These are phyloP conservation scores for Calonectria pseudoreteaudii DNA, from an alignment of 2,329 filamentous ascomycete species.

Conservation along the genomic window DNA sequence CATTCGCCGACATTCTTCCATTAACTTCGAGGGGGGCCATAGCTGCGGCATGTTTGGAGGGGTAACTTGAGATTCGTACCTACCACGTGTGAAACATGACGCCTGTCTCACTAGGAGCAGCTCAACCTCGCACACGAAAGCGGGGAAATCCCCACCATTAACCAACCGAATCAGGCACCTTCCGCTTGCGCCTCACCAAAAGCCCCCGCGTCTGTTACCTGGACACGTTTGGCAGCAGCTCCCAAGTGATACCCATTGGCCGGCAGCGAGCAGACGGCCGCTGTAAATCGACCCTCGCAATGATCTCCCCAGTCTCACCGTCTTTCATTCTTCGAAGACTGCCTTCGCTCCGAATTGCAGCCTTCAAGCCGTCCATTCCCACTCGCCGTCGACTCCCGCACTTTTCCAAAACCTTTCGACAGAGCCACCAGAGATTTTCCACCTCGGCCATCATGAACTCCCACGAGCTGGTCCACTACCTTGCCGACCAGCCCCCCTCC, in stretches of 20 bases:
- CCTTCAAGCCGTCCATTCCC: slow-evolving; percentile 40
- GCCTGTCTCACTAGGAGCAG: not conserved
- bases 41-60: slow-evolving; percentile 11
- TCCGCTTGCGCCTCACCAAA: slow-evolving; percentile 22
- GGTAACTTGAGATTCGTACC: slow-evolving; percentile 6
- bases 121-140: not conserved
- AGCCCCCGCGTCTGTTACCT: slow-evolving; percentile 25
- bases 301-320: slow-evolving; percentile 50
- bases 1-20: slow-evolving; percentile 13
- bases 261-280: slow-evolving; percentile 15
- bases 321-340: slow-evolving; percentile 51
- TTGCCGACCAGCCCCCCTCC: slow-evolving; percentile 90
- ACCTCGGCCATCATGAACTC: slow-evolving; percentile 64
- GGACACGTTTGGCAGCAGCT: slow-evolving; percentile 42
- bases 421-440: slow-evolving; percentile 46
- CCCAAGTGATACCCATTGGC: slow-evolving; percentile 23
- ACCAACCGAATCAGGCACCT: not conserved
- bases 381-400: slow-evolving; percentile 38
- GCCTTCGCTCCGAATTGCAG: slow-evolving; percentile 46
- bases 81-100: not conserved
- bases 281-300: slow-evolving; percentile 30
- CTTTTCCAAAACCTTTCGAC: slow-evolving; percentile 38
- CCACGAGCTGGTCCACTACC: slow-evolving; percentile 78
- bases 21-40: slow-evolving; percentile 14
- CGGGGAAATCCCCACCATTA: slow-evolving; percentile 1